Base-by-base conservation (phyloP, 2,329 filamentous ascomycete genomes). In the Claviceps citrina region DNA sequence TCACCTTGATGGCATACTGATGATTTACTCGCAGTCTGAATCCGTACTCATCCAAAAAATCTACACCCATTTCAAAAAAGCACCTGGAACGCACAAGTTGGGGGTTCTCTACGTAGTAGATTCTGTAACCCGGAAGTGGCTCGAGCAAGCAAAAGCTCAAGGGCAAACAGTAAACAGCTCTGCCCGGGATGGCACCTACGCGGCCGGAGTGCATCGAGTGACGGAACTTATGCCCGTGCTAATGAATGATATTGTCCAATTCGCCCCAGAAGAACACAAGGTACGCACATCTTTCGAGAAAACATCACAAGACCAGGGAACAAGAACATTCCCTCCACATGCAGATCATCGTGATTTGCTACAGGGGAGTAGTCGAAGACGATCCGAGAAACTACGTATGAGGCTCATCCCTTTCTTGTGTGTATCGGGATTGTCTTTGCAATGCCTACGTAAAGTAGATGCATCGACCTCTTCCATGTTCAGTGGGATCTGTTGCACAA, bases 41-140 rank as follows among this genome's bases (percentile, higher is more conserved):
- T 91, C 85, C 40, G 78, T 87, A 53, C 78, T 98, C 56, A 84
- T 96, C 53, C 86, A 94, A 62, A 95, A 93, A 62, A 81, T 98
- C 56, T 94, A 84, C 66, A 93, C 87, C 49, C 87, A 95, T 57
- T 93, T 96, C 73, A 94, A 93, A 65, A 93, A 91, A 64, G 81
- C 87, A 51, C 84, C 85, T 44, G 78, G 78, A 59, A 93, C 86
- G 60, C 89, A 98, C 75, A 98, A 98, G 67, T 75, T 98, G 63
- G 91, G 91, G 66, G 87, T 95, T 58, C 80, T 98, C 67, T 98
- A 98, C 79, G 87, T 96, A 67, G 84, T 98, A 87, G 91, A 98
- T 73, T 94, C 89, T 70, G 87, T 98, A 75, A 89, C 87, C 62
- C 85, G 91, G 65, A 89, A 93, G 69, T 98, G 91, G 89, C 78